Evolutionary conservation across 495 filamentous ascomycete genomes (phyloP).

Genomic region (Saxophila tyrrhenica): DNA sequence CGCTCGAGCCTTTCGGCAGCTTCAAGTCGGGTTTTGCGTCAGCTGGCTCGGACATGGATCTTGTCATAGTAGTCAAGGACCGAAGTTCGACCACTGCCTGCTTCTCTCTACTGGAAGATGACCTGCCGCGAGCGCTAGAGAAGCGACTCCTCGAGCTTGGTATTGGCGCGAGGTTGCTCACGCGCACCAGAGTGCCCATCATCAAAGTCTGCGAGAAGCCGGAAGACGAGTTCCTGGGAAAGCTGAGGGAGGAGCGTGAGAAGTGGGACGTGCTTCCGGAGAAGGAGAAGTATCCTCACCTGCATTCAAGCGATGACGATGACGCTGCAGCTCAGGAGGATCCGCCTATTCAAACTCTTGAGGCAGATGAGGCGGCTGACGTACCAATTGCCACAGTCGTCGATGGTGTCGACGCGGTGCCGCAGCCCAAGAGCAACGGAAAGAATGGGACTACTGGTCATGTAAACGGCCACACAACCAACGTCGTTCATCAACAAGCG

Average conservation of each 20-base stretch:
- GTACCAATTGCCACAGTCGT: neutral
- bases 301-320: conserved; percentile 6
- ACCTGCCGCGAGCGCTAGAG: conserved; percentile 50
- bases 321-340: neutral
- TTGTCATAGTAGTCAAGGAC: conserved; percentile 49
- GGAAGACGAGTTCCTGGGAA: conserved; percentile 36
- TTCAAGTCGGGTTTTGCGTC: conserved; percentile 63
- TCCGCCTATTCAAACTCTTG: neutral
- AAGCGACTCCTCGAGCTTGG: conserved; percentile 57
- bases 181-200: conserved; percentile 66
- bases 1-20: conserved; percentile 60
- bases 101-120: conserved; percentile 22
- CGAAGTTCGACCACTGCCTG: conserved; percentile 11
- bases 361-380: neutral
- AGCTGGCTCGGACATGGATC: conserved; percentile 63
- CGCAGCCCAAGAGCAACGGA: neutral
- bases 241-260: conserved; percentile 43
- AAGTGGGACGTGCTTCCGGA: conserved; percentile 44
- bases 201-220: conserved; percentile 69
- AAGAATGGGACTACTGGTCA: neutral
- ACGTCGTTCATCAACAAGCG: neutral
- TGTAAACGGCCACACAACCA: neutral
- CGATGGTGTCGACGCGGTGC: neutral
- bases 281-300: conserved; percentile 22
- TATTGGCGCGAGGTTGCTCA: conserved; percentile 56